phyloP scores from a whole-genome alignment of 192 early-diverging fungal species.

The Martensiomyces pterosporus region DNA sequence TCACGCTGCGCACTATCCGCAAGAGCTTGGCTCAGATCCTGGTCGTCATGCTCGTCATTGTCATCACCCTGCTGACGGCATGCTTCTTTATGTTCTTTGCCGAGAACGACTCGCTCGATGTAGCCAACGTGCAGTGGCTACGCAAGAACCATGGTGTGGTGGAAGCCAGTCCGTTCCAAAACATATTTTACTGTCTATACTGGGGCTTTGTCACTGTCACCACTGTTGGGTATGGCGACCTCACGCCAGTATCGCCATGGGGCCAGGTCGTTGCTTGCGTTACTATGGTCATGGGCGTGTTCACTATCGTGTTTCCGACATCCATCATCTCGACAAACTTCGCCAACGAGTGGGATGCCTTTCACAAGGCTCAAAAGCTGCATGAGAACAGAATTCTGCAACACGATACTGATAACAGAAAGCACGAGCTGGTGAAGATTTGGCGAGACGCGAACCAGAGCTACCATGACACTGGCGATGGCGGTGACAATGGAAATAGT shows the following conservation, averaged over 20 bases:
- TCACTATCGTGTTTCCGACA: slow-evolving; percentile 55
- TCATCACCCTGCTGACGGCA: slow-evolving; percentile 25
- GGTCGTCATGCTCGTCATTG: slow-evolving; percentile 40
- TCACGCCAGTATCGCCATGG: slow-evolving; percentile 45
- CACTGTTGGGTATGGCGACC: slow-evolving; percentile 56
- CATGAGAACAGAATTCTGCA: slow-evolving; percentile 28
- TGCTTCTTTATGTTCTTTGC: slow-evolving; percentile 44
- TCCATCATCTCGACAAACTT: slow-evolving; percentile 58
- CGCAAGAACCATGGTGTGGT: slow-evolving; percentile 30
- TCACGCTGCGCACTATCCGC: slow-evolving; percentile 39
- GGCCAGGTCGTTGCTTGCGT: slow-evolving; percentile 49
- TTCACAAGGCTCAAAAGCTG: slow-evolving; percentile 34
- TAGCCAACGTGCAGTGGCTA: slow-evolving; percentile 28
- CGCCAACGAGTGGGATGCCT: slow-evolving; percentile 51
- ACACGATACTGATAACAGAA: slow-evolving; percentile 18
- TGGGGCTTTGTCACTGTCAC: slow-evolving; percentile 56
- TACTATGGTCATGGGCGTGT: slow-evolving; percentile 54
- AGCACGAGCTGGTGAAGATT: slow-evolving; percentile 14
- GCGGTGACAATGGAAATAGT: background rate
- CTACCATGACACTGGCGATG: slow-evolving; percentile 7
- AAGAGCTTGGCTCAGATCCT: slow-evolving; percentile 38
- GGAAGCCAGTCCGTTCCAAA: slow-evolving; percentile 53
- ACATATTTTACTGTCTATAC: slow-evolving; percentile 50
- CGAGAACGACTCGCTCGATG: slow-evolving; percentile 40
- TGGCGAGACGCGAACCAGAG: slow-evolving; percentile 27